Evolutionary conservation across 345 rosid species (phyloP).

Genomic region (Leavenworthia alabamica): DNA sequence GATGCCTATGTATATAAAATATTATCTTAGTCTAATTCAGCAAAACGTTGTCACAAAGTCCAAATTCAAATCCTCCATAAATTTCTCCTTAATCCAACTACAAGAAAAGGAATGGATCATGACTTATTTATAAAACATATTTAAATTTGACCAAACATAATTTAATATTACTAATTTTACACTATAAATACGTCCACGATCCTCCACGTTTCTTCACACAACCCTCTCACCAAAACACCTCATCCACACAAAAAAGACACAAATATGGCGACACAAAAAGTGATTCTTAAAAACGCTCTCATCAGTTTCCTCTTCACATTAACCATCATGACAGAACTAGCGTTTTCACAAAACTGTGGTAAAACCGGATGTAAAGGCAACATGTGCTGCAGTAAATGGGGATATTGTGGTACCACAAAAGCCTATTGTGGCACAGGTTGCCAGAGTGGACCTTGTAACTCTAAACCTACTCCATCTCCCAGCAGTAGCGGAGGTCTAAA

Average conservation of each 20-base stretch:
- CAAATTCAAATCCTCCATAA: slow-evolving; percentile 5
- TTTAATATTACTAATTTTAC: background rate
- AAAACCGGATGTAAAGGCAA: slow-evolving; percentile 23
- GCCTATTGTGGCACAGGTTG: too few species aligned
- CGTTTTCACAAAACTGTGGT: slow-evolving; percentile 26
- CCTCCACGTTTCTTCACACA: slow-evolving; percentile 5
- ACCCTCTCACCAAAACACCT: background rate
- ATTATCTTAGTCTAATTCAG: slow-evolving; percentile 1
- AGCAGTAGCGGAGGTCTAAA: too few species aligned
- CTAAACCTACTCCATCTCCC: too few species aligned
- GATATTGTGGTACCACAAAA: too few species aligned
- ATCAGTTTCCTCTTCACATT: slow-evolving; percentile 10
- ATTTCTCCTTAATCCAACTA: background rate
- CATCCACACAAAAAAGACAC: background rate
- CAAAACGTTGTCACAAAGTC: slow-evolving; percentile 11
- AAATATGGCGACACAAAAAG: slow-evolving; percentile 11
- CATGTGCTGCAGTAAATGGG: slow-evolving; percentile 32
- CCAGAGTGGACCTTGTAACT: too few species aligned
- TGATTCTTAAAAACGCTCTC: slow-evolving; percentile 9
- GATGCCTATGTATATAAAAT: background rate
- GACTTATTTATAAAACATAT: background rate
- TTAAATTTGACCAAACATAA: background rate
- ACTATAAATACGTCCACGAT: slow-evolving; percentile 16
- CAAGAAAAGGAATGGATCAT: slow-evolving; percentile 25
- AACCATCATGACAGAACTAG: slow-evolving; percentile 16